Base-by-base conservation (phyloP, 2,329 filamentous ascomycete species). In the Penicillium hesseltinei region DNA sequence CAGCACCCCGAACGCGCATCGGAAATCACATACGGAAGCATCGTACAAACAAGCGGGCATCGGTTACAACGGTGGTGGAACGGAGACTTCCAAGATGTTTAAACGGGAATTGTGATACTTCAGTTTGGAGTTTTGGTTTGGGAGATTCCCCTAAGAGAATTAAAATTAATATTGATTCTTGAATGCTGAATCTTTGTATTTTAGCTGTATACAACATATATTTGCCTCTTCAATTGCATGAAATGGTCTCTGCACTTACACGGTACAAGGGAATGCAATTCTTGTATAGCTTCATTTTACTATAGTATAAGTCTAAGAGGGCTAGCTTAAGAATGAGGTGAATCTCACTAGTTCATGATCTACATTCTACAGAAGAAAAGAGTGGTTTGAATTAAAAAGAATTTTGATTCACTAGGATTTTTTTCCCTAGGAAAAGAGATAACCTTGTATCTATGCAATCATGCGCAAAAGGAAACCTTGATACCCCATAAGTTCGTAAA, bases 61-160 rank as follows among this genome's bases (percentile, higher is more conserved):
- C 66, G 75, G 51, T 53, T 75, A 39, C 67, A 65, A 56, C 66
- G 70, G 49, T 78, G 75, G 75, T 77, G 75, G 75, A 67, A 66
- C 47, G 74, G 73, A 21, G 75, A 75, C 51, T 75, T 75, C 62
- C 54, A 69, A 50, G 64, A 65, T 29, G 42, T 74, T 51, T 72
- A 58, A 65, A 46, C 38, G 11, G 21, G 11, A 33, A 21, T 29
- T 51, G 21, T 8, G 21, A 44, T 45, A 27, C 21, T 27, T 35
- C 19, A 25, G 19, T 21, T 47, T 46, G 49, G 42, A 53, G 49
- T 57, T 52, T 4, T 25, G 31, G 15, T 27, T 36, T 49, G n/a
- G n/a, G 35, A 25, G 13, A 31, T 15, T 46, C 15, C 23, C 27
- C 36, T 2, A n/a, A n/a, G 19, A 17, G 19, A 45, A 19, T 33